Evolutionary conservation across 495 filamentous ascomycete genomes (phyloP).

Genomic region (Rhizodiscina lignyota): DNA sequence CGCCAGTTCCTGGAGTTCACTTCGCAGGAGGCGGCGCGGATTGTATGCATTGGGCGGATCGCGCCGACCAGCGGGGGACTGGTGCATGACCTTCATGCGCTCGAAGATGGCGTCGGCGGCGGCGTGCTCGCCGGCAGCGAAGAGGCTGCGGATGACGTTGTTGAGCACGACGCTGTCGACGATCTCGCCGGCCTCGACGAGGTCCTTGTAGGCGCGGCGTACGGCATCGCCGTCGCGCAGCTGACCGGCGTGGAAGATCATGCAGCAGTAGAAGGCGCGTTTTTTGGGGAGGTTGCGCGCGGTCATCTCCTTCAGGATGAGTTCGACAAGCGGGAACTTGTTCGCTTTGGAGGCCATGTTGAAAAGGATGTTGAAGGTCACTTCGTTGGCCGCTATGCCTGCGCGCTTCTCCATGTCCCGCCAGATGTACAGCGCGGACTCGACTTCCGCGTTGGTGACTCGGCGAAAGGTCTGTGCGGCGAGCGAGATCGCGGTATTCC

Average conservation of each 20-base stretch:
- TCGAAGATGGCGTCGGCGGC: conserved; percentile 66
- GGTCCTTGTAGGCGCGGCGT: conserved; percentile 51
- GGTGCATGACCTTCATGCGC: conserved; percentile 51
- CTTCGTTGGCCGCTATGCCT: conserved; percentile 41
- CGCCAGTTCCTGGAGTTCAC: conserved; percentile 19
- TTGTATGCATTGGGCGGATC: not conserved
- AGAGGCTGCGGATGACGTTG: conserved; percentile 60
- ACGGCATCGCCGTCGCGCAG: conserved; percentile 49
- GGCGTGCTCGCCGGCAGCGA: conserved; percentile 50
- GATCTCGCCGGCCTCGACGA: conserved; percentile 67
- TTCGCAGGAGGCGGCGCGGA: not conserved
- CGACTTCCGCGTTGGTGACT: conserved; percentile 45
- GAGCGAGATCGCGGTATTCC: conserved; percentile 71
- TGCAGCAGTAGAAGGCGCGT: conserved; percentile 57
- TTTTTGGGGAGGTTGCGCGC: conserved; percentile 44
- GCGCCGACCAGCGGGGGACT: conserved; percentile 6
- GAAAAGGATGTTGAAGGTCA: conserved; percentile 85
- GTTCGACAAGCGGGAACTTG: conserved; percentile 67
- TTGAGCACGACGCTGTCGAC: conserved; percentile 82
- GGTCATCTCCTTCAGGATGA: conserved; percentile 67
- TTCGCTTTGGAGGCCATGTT: conserved; percentile 72
- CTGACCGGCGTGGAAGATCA: conserved; percentile 72
- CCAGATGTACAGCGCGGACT: conserved; percentile 67
- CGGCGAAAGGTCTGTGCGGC: conserved; percentile 50
- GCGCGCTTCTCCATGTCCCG: conserved; percentile 69